Percentiles rank a stretch among this genome's conserved stretches.
Conservation (phyloP, 805 yeast genomes). For the Saccharomycopsis fibuligera region DNA sequence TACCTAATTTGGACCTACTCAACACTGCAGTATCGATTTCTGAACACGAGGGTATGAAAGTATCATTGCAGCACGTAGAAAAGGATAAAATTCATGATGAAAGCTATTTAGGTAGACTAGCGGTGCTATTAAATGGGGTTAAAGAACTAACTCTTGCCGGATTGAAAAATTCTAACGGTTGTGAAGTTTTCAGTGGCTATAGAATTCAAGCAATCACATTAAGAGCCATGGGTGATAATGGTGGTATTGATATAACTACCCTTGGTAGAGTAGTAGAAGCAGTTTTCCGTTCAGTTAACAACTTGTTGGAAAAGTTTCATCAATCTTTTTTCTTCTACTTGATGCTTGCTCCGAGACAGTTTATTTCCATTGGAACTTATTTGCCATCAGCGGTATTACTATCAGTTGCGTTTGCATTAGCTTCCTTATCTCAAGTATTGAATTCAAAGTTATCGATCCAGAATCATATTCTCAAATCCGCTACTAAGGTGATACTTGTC, state of each 20-base stretch:
- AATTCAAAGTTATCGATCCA: slow-evolving; percentile 33
- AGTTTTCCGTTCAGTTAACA: slow-evolving; percentile 80
- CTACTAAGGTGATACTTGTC: slow-evolving; percentile 29
- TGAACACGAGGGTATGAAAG: slow-evolving; percentile 68
- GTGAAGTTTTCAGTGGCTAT: slow-evolving; percentile 95
- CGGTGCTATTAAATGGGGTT: slow-evolving; percentile 60
- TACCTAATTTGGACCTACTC: slow-evolving; percentile 87
- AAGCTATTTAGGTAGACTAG: slow-evolving; percentile 50
- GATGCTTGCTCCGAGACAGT: slow-evolving; percentile 65
- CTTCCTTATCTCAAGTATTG: slow-evolving; percentile 53
- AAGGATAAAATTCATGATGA: slow-evolving; percentile 39
- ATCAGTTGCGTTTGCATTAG: slow-evolving; percentile 61
- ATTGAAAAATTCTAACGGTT: slow-evolving; percentile 52
- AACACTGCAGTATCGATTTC: slow-evolving; percentile 73
- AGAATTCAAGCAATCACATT: slow-evolving; percentile 85
- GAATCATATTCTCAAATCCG: slow-evolving; percentile 24
- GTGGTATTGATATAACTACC: slow-evolving; percentile 75
- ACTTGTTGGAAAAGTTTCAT: slow-evolving; percentile 89
- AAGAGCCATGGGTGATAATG: slow-evolving; percentile 55
- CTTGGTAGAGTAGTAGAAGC: slow-evolving; percentile 89
- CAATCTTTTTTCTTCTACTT: slow-evolving; percentile 94
- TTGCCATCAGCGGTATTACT: slow-evolving; percentile 76
- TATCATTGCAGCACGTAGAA: slow-evolving; percentile 58
- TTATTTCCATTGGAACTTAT: slow-evolving; percentile 92
- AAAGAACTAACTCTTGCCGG: slow-evolving; percentile 67